phyloP scores from a whole-genome alignment of 345 rosid genomes.

The Brassica rapa region DNA sequence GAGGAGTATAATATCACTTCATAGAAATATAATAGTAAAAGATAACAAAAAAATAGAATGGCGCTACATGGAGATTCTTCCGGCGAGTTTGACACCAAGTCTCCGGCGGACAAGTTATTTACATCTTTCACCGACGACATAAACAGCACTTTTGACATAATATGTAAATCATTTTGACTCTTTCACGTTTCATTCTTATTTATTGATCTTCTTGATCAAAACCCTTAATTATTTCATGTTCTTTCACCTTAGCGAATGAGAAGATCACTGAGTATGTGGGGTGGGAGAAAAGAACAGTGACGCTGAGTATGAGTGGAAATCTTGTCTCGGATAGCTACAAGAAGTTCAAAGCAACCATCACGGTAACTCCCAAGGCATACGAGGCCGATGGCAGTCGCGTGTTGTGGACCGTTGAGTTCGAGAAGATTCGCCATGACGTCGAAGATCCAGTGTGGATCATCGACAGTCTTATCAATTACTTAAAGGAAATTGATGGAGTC shows the following conservation, averaged over 20 bases:
- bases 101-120: slow-evolving; percentile 24
- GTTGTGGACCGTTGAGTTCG: slow-evolving; percentile 12
- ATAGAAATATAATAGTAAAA: not conserved
- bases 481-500: slow-evolving; percentile 10
- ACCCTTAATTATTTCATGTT: not conserved
- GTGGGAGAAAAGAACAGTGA: slow-evolving; percentile 18
- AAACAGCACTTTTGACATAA: slow-evolving; percentile 18
- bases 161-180: slow-evolving; percentile 11
- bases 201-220: not conserved
- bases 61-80: slow-evolving; percentile 11
- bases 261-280: slow-evolving; percentile 4
- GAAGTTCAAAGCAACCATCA: slow-evolving; percentile 17
- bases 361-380: slow-evolving; percentile 5
- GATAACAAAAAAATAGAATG: not conserved
- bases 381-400: slow-evolving; percentile 5
- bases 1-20: not conserved
- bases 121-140: slow-evolving; percentile 13
- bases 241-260: slow-evolving; percentile 14
- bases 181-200: slow-evolving; percentile 1
- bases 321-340: slow-evolving; percentile 19
- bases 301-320: slow-evolving; percentile 13
- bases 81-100: slow-evolving; percentile 17
- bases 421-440: slow-evolving; percentile 5
- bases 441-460: slow-evolving; percentile 18
- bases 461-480: slow-evolving; percentile 17